These are phyloP conservation scores for Phenoliferia sp. DNA, from an alignment of 1,284 basidiomycete species.

Conservation along the genomic window DNA sequence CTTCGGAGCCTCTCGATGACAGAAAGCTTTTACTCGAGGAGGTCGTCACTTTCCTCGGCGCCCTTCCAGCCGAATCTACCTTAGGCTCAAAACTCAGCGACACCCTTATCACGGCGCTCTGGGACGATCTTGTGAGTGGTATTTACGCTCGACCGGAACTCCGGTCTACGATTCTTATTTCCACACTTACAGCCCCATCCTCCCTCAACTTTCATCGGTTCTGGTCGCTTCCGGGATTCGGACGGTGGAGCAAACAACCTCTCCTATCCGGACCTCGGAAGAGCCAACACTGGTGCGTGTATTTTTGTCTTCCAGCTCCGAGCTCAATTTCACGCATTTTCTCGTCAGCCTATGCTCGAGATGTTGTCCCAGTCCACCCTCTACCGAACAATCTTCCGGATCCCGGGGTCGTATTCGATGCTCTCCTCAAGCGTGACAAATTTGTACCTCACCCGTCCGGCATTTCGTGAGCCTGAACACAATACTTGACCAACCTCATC, in stretches of 20 bases:
- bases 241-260: conserved; percentile 30
- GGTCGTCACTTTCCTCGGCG: conserved; percentile 6
- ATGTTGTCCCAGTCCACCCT: conserved; percentile 23
- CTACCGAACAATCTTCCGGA: conserved; percentile 55
- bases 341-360: conserved; percentile 28
- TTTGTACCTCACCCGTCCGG: conserved; percentile 72
- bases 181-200: conserved; percentile 9
- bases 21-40: conserved; percentile 26
- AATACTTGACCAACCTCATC: not conserved
- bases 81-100: not conserved
- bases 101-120: conserved; percentile 15
- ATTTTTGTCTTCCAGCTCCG: no score
- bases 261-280: conserved; percentile 23
- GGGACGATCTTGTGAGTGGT: conserved; percentile 18
- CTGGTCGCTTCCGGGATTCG: conserved; percentile 19
- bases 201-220: conserved; percentile 19
- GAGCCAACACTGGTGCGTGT: conserved; percentile 16
- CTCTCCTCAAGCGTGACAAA: conserved; percentile 57
- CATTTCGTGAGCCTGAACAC: conserved; percentile 45
- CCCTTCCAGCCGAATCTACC: not conserved
- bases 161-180: not conserved
- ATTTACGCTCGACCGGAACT: not conserved
- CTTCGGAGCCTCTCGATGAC: conserved; percentile 18
- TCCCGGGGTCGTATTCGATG: conserved; percentile 69
- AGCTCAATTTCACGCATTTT: not conserved